phyloP scores from a whole-genome alignment of 192 early-diverging fungal genomes.

The Podila epigama region DNA sequence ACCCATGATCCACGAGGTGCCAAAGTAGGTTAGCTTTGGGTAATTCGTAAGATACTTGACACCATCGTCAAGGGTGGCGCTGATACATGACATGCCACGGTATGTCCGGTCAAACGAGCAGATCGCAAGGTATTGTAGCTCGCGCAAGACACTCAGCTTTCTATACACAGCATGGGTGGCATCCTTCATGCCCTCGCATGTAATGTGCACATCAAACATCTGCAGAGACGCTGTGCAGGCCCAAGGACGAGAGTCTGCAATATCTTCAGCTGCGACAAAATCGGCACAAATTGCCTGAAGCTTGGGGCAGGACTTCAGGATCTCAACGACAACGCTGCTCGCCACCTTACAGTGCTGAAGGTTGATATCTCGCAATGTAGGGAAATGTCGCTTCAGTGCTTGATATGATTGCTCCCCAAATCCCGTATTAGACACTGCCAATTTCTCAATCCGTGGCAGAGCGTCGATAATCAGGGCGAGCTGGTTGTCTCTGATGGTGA shows the following conservation, averaged over 20 bases:
- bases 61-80: conserved; percentile 5
- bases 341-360: conserved; percentile 7
- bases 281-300: conserved; percentile 28
- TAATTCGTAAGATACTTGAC: not conserved
- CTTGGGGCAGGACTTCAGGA: conserved; percentile 28
- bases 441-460: conserved; percentile 23
- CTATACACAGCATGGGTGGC: conserved; percentile 1
- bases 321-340: conserved; percentile 14
- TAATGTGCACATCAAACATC: conserved; percentile 36
- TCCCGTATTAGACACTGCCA: conserved; percentile 1
- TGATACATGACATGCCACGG: not conserved
- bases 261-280: not conserved
- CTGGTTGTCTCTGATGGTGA: not conserved
- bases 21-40: conserved; percentile 12
- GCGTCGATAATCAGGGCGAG: conserved; percentile 18
- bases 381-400: conserved; percentile 22
- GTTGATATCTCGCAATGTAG: conserved; percentile 31
- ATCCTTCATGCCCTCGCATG: not conserved
- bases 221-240: conserved; percentile 14
- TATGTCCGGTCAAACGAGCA: not conserved
- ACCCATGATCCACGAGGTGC: conserved; percentile 13
- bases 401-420: conserved; percentile 5
- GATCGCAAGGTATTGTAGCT: conserved; percentile 22
- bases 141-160: conserved; percentile 4
- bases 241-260: conserved; percentile 9